These are phyloP conservation scores for Didymella lethalis DNA, from an alignment of 2,329 filamentous ascomycete genomes.

Conservation along the genomic window DNA sequence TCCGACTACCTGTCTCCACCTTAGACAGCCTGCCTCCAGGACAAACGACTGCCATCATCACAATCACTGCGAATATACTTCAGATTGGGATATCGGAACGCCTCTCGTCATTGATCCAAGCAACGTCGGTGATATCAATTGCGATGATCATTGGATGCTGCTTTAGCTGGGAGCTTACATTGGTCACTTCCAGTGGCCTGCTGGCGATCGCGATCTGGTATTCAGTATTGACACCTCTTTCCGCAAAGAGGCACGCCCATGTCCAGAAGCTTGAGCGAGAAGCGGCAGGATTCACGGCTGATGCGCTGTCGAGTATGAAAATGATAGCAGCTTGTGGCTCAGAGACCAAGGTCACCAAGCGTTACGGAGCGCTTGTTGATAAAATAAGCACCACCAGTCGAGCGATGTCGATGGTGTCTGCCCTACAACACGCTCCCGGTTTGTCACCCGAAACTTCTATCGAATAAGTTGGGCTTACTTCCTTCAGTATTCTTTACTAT, in stretches of 20 bases:
- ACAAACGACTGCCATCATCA: conserved; percentile 40
- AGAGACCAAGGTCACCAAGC: conserved; percentile 30
- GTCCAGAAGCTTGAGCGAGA: conserved; percentile 33
- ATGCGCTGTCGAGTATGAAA: conserved; percentile 31
- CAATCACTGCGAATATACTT: conserved; percentile 36
- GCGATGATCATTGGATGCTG: conserved; percentile 38
- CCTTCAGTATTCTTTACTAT: conserved; percentile 35
- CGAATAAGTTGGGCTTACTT: conserved; percentile 3
- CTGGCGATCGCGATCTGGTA: conserved; percentile 36
- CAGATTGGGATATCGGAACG: conserved; percentile 43
- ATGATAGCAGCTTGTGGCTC: conserved; percentile 39
- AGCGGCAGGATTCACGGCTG: conserved; percentile 28
- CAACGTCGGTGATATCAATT: conserved; percentile 32
- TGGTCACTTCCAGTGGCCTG: conserved; percentile 36
- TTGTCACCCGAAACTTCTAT: conserved; percentile 1
- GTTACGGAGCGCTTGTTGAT: conserved; percentile 24
- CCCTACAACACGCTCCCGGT: conserved; percentile 35
- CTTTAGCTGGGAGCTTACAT: conserved; percentile 38
- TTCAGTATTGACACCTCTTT: conserved; percentile 27
- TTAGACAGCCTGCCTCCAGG: conserved; percentile 40
- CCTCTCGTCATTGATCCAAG: conserved; percentile 37
- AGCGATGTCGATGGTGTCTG: conserved; percentile 28
- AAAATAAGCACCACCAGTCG: conserved; percentile 18
- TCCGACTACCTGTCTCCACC: conserved; percentile 35
- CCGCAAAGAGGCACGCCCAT: conserved; percentile 26